phyloP scores from a whole-genome alignment of 371 early-diverging fungal species.

The Blakeslea trispora region DNA sequence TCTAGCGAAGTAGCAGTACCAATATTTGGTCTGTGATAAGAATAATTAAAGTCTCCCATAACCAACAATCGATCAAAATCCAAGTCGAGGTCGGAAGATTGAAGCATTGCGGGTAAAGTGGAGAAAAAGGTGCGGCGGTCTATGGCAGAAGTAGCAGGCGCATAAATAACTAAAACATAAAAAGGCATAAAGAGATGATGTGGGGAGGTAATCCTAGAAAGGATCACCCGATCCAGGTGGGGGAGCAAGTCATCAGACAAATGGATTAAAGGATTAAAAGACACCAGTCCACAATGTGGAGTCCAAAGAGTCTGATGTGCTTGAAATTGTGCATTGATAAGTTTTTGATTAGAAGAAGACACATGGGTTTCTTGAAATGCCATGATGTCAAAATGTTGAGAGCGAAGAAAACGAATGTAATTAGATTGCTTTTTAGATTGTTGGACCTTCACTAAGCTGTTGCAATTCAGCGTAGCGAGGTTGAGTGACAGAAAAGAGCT shows the following conservation, averaged over 20 bases:
- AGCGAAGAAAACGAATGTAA: conserved; percentile 11
- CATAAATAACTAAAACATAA: conserved; percentile 9
- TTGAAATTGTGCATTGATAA: conserved; percentile 10
- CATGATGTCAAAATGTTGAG: conserved; percentile 3
- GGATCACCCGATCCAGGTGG: neutral
- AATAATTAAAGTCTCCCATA: conserved; percentile 12
- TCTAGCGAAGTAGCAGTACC: no score
- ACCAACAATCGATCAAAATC: neutral
- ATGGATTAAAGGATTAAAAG: neutral
- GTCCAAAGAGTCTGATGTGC: conserved; percentile 7
- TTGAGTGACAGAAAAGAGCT: no score
- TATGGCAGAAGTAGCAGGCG: conserved; percentile 5
- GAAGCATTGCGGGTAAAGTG: neutral
- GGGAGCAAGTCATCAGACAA: neutral
- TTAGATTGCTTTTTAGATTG: conserved; percentile 2
- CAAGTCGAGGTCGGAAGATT: neutral
- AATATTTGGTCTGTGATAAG: no score
- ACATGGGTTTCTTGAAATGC: conserved; percentile 14
- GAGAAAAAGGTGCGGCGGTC: neutral
- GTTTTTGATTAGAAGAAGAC: neutral
- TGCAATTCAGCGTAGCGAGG: conserved; percentile 8
- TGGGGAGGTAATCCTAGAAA: conserved; percentile 8
- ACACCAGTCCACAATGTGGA: conserved; percentile 7
- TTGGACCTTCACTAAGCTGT: conserved; percentile 11
- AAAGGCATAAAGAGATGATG: conserved; percentile 8